Conservation (phyloP, 1,284 basidiomycete species). For the Cryptococcus sp. region DNA sequence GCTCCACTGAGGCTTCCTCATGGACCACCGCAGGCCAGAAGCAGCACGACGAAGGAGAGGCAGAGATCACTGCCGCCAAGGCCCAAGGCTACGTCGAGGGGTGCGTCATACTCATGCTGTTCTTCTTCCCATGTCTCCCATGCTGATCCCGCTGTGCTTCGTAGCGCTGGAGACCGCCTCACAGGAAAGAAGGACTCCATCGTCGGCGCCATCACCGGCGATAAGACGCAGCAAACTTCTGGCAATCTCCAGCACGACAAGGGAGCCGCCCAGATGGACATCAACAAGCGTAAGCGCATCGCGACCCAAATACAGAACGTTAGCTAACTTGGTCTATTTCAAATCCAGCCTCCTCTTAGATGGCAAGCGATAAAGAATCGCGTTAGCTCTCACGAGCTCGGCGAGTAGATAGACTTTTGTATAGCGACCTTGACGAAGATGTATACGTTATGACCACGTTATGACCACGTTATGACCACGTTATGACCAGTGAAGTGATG, state of each 20-base stretch:
- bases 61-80: slow-evolving; percentile 51
- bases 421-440: too few relatives aligned
- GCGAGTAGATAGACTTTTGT: too few relatives aligned
- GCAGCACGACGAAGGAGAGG: slow-evolving; percentile 65
- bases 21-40: slow-evolving; percentile 61
- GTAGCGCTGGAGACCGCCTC: slow-evolving; percentile 59
- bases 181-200: slow-evolving; percentile 69
- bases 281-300: slow-evolving; percentile 33
- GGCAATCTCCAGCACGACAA: slow-evolving; percentile 64
- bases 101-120: slow-evolving; percentile 22
- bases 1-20: slow-evolving; percentile 36
- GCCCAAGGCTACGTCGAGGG: slow-evolving; percentile 60
- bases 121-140: too few relatives aligned
- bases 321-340: too few relatives aligned
- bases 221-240: slow-evolving; percentile 62
- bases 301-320: neutral
- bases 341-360: too few relatives aligned
- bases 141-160: neutral
- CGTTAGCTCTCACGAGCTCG: too few relatives aligned
- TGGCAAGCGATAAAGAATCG: too few relatives aligned
- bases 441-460: too few relatives aligned
- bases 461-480: too few relatives aligned
- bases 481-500: too few relatives aligned
- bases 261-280: slow-evolving; percentile 53
- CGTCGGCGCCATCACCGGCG: slow-evolving; percentile 65